Percentiles rank a stretch among this genome's conserved stretches.
Evolutionary conservation across 1,284 basidiomycete species (phyloP).

Genomic region (Papiliotrema flavescens): DNA sequence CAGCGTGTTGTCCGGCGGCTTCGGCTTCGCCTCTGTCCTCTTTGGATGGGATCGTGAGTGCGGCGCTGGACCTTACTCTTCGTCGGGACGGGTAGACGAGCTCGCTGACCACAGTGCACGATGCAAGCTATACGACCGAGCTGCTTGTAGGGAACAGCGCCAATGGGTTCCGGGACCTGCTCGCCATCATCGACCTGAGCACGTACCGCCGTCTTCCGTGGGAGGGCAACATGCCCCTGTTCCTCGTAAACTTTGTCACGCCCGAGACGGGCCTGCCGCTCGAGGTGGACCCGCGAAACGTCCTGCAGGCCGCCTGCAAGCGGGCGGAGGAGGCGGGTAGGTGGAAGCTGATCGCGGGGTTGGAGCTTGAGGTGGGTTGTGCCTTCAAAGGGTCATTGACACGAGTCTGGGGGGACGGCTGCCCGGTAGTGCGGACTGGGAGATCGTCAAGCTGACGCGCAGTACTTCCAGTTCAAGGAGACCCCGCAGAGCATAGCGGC

Average conservation of each 20-base stretch:
- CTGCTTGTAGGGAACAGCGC: conserved; percentile 81
- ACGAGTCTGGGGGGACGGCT: too few species aligned
- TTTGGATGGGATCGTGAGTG: conserved; percentile 53
- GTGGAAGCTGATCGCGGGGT: conserved; percentile 68
- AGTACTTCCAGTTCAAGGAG: conserved; percentile 97
- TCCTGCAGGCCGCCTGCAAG: conserved; percentile 62
- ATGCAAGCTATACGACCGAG: conserved; percentile 75
- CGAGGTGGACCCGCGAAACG: conserved; percentile 75
- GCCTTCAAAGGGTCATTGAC: too few species aligned
- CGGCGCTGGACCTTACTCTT: too few species aligned
- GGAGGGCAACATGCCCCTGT: conserved; percentile 89
- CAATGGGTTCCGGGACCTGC: conserved; percentile 87
- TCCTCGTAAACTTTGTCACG: conserved; percentile 84
- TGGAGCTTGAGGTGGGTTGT: conserved; percentile 78
- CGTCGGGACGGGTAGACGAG: too few species aligned
- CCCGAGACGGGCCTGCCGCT: conserved; percentile 74
- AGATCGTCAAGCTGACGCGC: background rate
- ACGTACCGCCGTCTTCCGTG: conserved; percentile 87
- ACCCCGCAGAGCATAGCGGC: conserved; percentile 68
- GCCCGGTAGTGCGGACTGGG: too few species aligned
- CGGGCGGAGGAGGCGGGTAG: conserved; percentile 49
- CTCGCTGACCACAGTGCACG: conserved; percentile 54
- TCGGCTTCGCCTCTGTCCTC: conserved; percentile 88
- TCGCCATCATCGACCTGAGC: conserved; percentile 79
- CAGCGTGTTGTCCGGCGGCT: conserved; percentile 70